These are phyloP conservation scores for Tarenaya hassleriana DNA, from an alignment of 345 rosid genomes.

Conservation along the genomic window DNA sequence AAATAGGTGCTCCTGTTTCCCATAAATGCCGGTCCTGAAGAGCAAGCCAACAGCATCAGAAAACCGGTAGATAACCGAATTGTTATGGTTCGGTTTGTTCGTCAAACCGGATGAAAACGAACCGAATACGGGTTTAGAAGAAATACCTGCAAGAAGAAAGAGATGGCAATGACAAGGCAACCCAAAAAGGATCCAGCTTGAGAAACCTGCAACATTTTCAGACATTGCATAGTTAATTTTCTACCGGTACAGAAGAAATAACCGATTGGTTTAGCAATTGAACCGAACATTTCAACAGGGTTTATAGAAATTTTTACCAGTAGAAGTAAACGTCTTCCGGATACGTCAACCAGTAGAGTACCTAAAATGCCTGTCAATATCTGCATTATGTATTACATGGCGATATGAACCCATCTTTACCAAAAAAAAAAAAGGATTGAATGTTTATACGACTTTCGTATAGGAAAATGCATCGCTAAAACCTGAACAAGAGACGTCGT, in stretches of 20 bases:
- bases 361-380: conserved; percentile 66
- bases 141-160: conserved; percentile 49
- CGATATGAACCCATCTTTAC: neutral
- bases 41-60: neutral
- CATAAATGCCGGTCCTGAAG: conserved; percentile 41
- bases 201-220: conserved; percentile 42
- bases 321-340: conserved; percentile 69
- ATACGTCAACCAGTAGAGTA: conserved; percentile 55
- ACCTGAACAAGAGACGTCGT: conserved; percentile 80
- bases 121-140: neutral
- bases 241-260: neutral
- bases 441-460: neutral
- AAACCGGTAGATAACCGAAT: no score
- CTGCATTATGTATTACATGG: conserved; percentile 28
- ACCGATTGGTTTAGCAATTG: neutral
- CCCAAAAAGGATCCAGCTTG: conserved; percentile 73
- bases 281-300: neutral
- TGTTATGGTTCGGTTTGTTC: no score
- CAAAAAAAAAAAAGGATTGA: no score
- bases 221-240: neutral
- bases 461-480: neutral
- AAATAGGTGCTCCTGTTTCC: conserved; percentile 27
- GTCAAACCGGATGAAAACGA: neutral
- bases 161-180: conserved; percentile 49
- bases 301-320: conserved; percentile 34